Evolutionary conservation across 257 asterid species (phyloP).

Genomic region (Salvia rosmarinus): DNA sequence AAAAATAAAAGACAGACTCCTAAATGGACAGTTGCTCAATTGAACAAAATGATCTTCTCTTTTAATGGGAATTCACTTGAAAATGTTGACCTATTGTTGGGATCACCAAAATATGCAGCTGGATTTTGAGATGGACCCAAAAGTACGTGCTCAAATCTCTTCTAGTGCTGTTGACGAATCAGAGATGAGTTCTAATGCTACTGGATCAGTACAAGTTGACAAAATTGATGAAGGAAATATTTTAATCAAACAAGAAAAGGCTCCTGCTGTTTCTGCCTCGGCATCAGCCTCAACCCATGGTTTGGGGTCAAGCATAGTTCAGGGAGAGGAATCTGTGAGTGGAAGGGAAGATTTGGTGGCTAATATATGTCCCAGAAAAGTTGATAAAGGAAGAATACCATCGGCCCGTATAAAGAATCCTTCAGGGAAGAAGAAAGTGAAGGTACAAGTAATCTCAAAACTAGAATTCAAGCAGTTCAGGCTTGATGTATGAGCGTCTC

Average conservation of each 20-base stretch:
- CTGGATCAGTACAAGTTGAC: conserved; percentile 29
- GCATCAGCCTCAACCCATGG: conserved; percentile 49
- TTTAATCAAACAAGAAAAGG: conserved; percentile 42
- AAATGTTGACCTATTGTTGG: conserved; percentile 49
- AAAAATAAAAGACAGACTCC: conserved; percentile 37
- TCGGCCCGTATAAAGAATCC: conserved; percentile 44
- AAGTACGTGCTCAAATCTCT: conserved; percentile 53
- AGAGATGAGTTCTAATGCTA: conserved; percentile 41
- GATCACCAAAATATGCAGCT: conserved; percentile 50
- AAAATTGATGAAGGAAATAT: conserved; percentile 37
- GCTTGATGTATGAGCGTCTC: background rate
- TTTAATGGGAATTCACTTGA: conserved; percentile 43
- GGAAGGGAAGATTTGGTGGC: conserved; percentile 35
- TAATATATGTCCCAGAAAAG: conserved; percentile 37
- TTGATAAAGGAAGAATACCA: conserved; percentile 55
- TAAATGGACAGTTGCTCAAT: conserved; percentile 43
- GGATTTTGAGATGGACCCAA: conserved; percentile 76
- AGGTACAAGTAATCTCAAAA: conserved; percentile 42
- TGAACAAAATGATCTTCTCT: conserved; percentile 38
- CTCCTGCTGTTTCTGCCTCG: conserved; percentile 37
- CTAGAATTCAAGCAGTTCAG: background rate
- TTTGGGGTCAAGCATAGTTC: conserved; percentile 52
- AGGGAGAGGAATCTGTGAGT: conserved; percentile 54
- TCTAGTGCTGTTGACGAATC: conserved; percentile 54
- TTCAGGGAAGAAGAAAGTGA: conserved; percentile 68